Base-by-base conservation (phyloP, 306 rosid genomes). In the Fragaria iinumae region DNA sequence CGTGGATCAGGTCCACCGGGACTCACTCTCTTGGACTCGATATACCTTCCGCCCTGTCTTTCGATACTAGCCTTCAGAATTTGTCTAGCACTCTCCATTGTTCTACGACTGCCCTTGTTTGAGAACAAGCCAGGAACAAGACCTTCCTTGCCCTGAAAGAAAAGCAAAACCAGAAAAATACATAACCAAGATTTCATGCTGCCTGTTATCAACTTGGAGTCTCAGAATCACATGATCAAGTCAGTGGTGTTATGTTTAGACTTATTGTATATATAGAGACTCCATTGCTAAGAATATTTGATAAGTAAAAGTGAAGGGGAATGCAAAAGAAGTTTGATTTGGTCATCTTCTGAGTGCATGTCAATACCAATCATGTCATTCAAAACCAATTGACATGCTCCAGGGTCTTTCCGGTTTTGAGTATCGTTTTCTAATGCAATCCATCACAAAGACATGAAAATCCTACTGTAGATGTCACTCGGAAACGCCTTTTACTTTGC, bases 1-100 rank as follows among this genome's bases (percentile, higher is more conserved):
- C 14, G 41, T 52, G 78, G 78, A 64, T 79, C 82, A 21, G 73
- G 82, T 16, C 73, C 82, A 44, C 77, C 59, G 41, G 73, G 73
- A 41, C 73, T 71, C 41, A 1, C 29, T 50, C 67, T 49, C 67
- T 79, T 48, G 47, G 77, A 43, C 14, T 34, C 67, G 7, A 64
- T 39, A 41, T 34, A 7, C 25, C 44, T 56, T 43, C 68, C 69
- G 0, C 13, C 43, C 17, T 63, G 69, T 25, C 67, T 53, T n/a
- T 43, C 62, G n/a, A 20, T n/a, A 11, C 74, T 73, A 10, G 63
- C 73, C 69, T 79, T 73, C 66, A 79, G 20, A 18, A 29, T 27
- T 55, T 73, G 23, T 5, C 47, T 79, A 17, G 55, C 62, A 27
- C 52, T 38, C 18, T 65, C 41, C 55, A 73, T 52, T 34, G 44